Evolutionary conservation across 2,329 filamentous ascomycete species (phyloP), one percentile per base, ranked within the genome.

Genomic region (Orbilia javanica): DNA sequence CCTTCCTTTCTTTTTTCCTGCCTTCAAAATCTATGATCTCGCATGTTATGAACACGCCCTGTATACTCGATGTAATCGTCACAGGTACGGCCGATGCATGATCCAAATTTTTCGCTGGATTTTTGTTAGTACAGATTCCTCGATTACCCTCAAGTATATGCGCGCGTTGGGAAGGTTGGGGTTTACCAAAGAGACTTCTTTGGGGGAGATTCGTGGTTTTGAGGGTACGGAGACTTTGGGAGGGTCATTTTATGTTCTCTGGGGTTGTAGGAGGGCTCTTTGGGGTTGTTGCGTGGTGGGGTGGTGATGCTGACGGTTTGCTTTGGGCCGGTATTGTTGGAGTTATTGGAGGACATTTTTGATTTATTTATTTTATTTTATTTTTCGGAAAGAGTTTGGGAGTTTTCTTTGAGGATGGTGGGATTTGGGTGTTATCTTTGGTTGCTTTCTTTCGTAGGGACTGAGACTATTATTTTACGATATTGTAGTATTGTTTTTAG

Each of bases 1-100:
- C 36, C 36, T 11, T 36, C 34, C 34, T 36, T 39, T 13, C 34
- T 36, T 11, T 11, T 36, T 36, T n/a, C n/a, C n/a, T n/a, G n/a
- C 11, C 11, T 39, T 44, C 20, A 44, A 44, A 44, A 44, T n/a
- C 42, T 31, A 11, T 31, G 50, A 18, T 31, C 25, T n/a, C 10
- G 50, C 25, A 18, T 29, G 8, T 10, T 27, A 31, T 70, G 39
- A 8, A 10, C 39, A 50, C 48, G 50, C 8, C 53, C 13, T 18
- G 67, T 53, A 8, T 52, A 57, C 8, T 75, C 71, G n/a, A 57
- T 42, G 46, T 69, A 75, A 1, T 57, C 34, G n/a, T 63, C 31
- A 42, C 71, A 69, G 36, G 64, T 75, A 18, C 55, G 46, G 39
- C 48, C 57, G 18, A 77, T 60, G 29, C 65, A 77, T 5, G 57